Base-by-base conservation (phyloP, 2,329 filamentous ascomycete genomes). In the Ceratocystis harringtonii region DNA sequence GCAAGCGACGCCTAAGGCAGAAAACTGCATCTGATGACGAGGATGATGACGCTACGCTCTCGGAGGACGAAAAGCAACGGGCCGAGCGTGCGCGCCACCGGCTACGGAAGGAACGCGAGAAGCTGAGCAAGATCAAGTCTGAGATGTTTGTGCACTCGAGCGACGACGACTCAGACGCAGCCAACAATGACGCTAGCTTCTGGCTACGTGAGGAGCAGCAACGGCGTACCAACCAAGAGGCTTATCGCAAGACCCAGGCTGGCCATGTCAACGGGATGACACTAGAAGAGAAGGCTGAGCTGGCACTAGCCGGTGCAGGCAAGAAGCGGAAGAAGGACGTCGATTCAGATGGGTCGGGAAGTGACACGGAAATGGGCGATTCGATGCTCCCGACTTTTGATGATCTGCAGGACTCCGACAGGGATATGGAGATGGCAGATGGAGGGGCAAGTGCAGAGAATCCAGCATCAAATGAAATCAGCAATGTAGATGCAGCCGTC, bases 141-240 rank as follows among this genome's bases (percentile, higher is more conserved):
- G 85, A 86, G 28, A 76, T 92, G 48, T 92, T 85, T 71, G 88
- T 99, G 62, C 83, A 87, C 66, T 85, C 87, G 45, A 90, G 88
- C 69, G 94, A 97, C 72, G 94, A 97, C 64, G 91, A 96, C 70
- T 86, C 82, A n/a, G 90, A 96, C 71, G 84, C 82, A 43, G 90
- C 91, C 60, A 82, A 84, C 66, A 83, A 89, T 17, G 79, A 80
- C 62, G 74, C 78, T 25, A 84, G 82, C 22, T 96, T 96, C 75
- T 96, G 92, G 74, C 84, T 81, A 1, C 80, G 83, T 17, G 92
- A 96, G 75, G 84, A 86, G 73, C 77, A 81, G 69, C 69, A 69
- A 64, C 43, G 71, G 30, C 62, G 50, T n/a, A 65, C 55, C n/a
- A 68, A 68, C 58, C 65, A 68, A 62, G 48, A 66, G 66, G 41